Evolutionary conservation across 805 yeast genomes (phyloP), one percentile per base, ranked within the genome.

Genomic region (Cyberlindnera japonica): DNA sequence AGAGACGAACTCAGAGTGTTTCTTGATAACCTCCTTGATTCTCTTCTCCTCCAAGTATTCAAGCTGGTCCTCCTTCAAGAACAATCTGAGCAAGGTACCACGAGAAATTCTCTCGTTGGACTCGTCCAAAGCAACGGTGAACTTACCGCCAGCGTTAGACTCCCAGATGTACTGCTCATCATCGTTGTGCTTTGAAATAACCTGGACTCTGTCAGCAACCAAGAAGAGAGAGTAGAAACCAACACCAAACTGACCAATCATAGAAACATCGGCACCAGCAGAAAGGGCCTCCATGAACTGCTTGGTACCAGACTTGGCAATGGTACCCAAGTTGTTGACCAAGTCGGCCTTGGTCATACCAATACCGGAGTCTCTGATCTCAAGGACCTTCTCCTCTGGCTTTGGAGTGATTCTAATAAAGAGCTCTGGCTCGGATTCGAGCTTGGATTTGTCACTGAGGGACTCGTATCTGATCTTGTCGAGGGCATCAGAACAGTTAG

Each of bases 201-300:
- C 99, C 75, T 93, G 96, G 52, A 93, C 99, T 59, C 80, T 87
- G 75, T 93, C 99, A 60, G 99, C 98, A 65, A 93, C 99, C 75
- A 93, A 80, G 86, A 93, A 93, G 56, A 91, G 77, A 41, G 99
- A 93, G 83, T 93, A 93, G 91, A 93, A 93, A 82, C 99, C 99
- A 59, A 93, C 99, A 89, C 99, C 99, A 77, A 93, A 93, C 76
- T 93, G 99, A 80, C 99, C 99, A 74, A 93, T 93, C 99, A 93
- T 93, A 52, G 98, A 90, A 50, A 93, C 97, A 69, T 93, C 99
- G 48, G 99, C 99, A 74, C 99, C 99, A 53, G 97, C 98, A 54
- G 95, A 83, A 54, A 95, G 78, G 55, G 99, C 99, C 75, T 93
- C 99, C 99, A 93, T 93, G 71, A 93, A 93, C 58, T 95, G 88